These are phyloP conservation scores for Oryza nivara DNA, from an alignment of 176 grass and related monocot genomes.

Conservation along the genomic window DNA sequence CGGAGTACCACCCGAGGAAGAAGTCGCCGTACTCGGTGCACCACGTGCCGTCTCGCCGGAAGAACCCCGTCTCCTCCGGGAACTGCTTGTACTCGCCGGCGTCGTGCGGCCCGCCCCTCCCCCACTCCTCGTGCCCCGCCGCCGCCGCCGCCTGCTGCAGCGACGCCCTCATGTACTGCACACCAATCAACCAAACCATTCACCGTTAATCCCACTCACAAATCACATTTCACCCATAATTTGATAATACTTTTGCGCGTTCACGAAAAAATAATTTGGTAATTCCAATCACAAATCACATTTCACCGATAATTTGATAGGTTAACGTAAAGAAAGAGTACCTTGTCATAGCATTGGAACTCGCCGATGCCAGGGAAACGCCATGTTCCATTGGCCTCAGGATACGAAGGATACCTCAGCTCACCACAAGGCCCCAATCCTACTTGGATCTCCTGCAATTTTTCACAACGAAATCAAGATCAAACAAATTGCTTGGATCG, in stretches of 20 bases:
- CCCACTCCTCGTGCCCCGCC: conserved; percentile 72
- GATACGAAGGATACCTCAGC: conserved; percentile 93
- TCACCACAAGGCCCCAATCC: conserved; percentile 97
- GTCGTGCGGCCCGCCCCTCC: conserved; percentile 74
- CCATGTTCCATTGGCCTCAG: conserved; percentile 94
- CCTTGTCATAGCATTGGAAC: conserved; percentile 95
- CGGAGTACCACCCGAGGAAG: conserved; percentile 90
- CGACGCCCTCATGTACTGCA: conserved; percentile 91
- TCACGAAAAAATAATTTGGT: no score
- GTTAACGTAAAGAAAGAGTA: neutral
- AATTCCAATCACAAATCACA: neutral
- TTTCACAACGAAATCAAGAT: neutral
- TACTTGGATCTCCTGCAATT: conserved; percentile 86
- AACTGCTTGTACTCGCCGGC: conserved; percentile 96
- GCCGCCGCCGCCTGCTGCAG: conserved; percentile 60
- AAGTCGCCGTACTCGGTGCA: conserved; percentile 87
- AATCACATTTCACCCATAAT: neutral
- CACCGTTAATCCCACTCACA: neutral
- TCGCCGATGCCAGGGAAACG: conserved; percentile 94
- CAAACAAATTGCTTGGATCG: neutral
- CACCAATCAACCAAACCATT: neutral
- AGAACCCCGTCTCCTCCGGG: conserved; percentile 95
- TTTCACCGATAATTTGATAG: neutral
- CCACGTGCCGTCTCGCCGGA: conserved; percentile 89
- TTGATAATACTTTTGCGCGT: neutral